Conservation (phyloP, 2,329 filamentous ascomycete genomes). For the Tolypocladium sp. region DNA sequence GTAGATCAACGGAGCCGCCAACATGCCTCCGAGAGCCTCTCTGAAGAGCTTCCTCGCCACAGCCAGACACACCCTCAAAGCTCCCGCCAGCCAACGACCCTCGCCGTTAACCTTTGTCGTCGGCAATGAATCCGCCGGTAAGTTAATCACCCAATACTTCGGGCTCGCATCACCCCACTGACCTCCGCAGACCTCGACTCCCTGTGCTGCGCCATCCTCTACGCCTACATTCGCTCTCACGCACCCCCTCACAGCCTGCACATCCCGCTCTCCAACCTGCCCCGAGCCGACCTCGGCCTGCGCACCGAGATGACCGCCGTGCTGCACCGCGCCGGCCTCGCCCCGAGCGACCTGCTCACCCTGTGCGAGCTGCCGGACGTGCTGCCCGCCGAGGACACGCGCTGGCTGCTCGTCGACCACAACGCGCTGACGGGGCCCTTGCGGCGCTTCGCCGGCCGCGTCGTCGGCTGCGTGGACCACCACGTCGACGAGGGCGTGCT, state of each 20-base stretch:
- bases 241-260: constrained; percentile 46
- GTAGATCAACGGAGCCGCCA: not conserved
- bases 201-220: constrained; percentile 62
- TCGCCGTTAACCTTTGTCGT: constrained; percentile 51
- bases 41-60: constrained; percentile 41
- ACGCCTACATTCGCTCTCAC: constrained; percentile 64
- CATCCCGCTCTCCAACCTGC: constrained; percentile 66
- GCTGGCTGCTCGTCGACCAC: constrained; percentile 73
- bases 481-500: constrained; percentile 63
- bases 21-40: constrained; percentile 25
- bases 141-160: constrained; percentile 1
- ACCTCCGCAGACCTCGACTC: constrained; percentile 63
- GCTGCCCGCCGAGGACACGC: constrained; percentile 44
- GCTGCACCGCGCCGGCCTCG: constrained; percentile 50
- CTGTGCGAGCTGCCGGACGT: constrained; percentile 37
- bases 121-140: constrained; percentile 60
- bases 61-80: constrained; percentile 37
- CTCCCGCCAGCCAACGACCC: constrained; percentile 32
- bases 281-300: constrained; percentile 57
- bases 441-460: constrained; percentile 36
- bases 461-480: constrained; percentile 67
- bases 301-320: constrained; percentile 64
- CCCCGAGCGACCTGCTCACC: constrained; percentile 54
- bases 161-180: not conserved
- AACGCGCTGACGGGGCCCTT: constrained; percentile 60